Percentiles rank a stretch among this genome's conserved stretches.
These are phyloP conservation scores for Suillus americanus DNA, from an alignment of 768 basidiomycete genomes.

Conservation along the genomic window DNA sequence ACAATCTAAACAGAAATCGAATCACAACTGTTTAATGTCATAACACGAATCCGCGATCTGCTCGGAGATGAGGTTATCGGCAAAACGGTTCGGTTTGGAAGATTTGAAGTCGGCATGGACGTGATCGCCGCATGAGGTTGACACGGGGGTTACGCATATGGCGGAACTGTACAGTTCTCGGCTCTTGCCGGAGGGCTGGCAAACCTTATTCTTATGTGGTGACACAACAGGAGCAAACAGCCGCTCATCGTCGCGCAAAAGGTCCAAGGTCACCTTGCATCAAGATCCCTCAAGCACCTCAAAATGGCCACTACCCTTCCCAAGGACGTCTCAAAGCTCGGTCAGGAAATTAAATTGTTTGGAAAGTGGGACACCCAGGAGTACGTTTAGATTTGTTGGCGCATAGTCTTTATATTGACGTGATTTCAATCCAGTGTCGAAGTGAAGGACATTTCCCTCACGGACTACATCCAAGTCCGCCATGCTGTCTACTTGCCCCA, in stretches of 20 bases:
- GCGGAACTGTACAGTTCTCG: slow-evolving; percentile 31
- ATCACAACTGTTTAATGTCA: not conserved
- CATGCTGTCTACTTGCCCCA: slow-evolving; percentile 97
- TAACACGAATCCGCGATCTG: not conserved
- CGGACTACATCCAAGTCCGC: slow-evolving; percentile 99
- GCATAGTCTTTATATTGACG: slow-evolving; percentile 16
- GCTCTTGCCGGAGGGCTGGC: slow-evolving; percentile 16
- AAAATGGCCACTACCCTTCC: slow-evolving; percentile 81
- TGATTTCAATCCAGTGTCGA: slow-evolving; percentile 65
- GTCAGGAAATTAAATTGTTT: slow-evolving; percentile 91
- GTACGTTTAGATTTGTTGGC: slow-evolving; percentile 50
- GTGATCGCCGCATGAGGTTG: not conserved
- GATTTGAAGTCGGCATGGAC: not conserved
- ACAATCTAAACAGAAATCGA: not conserved
- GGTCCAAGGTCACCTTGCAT: slow-evolving; percentile 16
- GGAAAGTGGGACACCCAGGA: slow-evolving; percentile 99
- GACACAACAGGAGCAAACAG: slow-evolving; percentile 22
- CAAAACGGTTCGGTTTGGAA: not conserved
- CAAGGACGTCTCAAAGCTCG: slow-evolving; percentile 77
- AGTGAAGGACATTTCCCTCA: slow-evolving; percentile 98
- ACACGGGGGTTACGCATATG: not conserved
- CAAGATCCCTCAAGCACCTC: slow-evolving; percentile 34
- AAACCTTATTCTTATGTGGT: slow-evolving; percentile 24
- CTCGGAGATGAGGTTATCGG: not conserved
- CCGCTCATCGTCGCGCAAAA: slow-evolving; percentile 23